Evolutionary conservation across 163 green algal species (phyloP).

Genomic region (Scenedesmus sp.): DNA sequence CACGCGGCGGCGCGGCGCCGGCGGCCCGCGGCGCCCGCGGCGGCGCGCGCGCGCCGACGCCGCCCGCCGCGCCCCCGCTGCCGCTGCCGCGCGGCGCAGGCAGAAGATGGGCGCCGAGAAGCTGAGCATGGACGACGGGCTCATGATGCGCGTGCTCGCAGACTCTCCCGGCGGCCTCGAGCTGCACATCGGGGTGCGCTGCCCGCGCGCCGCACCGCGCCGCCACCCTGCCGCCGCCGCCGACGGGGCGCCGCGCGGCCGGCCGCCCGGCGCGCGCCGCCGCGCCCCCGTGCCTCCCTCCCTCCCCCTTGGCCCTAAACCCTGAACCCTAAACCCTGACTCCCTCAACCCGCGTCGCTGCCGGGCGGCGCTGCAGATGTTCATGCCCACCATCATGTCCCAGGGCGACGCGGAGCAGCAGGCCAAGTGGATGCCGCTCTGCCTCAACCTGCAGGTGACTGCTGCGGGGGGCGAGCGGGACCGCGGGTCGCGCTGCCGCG

Average conservation of each 20-base stretch:
- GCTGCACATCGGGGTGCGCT: constrained; percentile 90
- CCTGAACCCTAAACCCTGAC: neutral
- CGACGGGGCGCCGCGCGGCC: neutral
- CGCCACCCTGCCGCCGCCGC: neutral
- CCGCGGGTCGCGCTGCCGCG: no score
- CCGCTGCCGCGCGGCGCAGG: constrained; percentile 48
- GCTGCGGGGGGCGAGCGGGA: no score
- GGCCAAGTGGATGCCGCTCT: constrained; percentile 82
- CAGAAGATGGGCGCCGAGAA: constrained; percentile 76
- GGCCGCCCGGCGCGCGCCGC: neutral
- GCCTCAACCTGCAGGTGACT: constrained; percentile 48
- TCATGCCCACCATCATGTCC: constrained; percentile 90
- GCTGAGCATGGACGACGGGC: constrained; percentile 82
- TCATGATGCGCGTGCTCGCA: constrained; percentile 77
- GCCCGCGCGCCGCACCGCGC: neutral
- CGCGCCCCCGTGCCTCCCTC: neutral
- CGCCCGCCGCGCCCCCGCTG: neutral
- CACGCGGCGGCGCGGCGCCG: no score
- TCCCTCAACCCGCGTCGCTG: neutral
- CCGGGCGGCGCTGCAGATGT: constrained; percentile 91
- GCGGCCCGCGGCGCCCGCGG: neutral
- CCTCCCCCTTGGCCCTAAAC: no score
- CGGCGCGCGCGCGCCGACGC: neutral
- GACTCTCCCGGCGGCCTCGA: constrained; percentile 89
- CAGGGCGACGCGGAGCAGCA: constrained; percentile 89